Base-by-base conservation (phyloP, 83 land plant genomes). In the Thuja plicata region DNA sequence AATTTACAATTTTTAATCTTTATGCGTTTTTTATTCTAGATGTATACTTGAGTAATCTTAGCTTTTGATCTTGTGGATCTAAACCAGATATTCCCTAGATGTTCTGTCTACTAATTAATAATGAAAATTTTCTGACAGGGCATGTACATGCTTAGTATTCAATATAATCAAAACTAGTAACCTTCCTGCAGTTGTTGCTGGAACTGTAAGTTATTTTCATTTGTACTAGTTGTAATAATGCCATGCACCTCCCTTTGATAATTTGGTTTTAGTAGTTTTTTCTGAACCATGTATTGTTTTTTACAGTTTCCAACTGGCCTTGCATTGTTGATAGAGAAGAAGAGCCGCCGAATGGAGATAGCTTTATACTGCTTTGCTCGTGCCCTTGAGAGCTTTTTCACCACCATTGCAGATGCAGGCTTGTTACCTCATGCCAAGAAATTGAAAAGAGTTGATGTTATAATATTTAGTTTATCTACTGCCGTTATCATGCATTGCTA, bases 401-500 rank as follows among this genome's bases (percentile, higher is more conserved):
- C 93, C 46, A 95, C 98, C 88, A 84, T 97, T 88, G 85, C 91
- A 2, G 98, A 96, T 90, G 92, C 87, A 37, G 96, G 97, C 30
- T 91, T 90, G 21, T 62, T 93, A 66, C 93, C 93, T 70, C 96
- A 83, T 83, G 88, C 92, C 43, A 89, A 88, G 83, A 92, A 91
- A 13, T 87, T 97, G 12, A 94, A 94, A 87, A 91, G 99, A 71
- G 90, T 93, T 0, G 99, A 98, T 88, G 99, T 98, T 3, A 88
- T 93, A 24, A 71, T 98, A 74, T 98, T 98, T 88, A 98, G 99
- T 90, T 54, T 96, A 60, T 97, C 99, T 70, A 97, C 99, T 0
- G 95, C 99, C 73, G 92, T 98, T 84, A 98, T 98, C 88, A 98
- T 98, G 99, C 99, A 98, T 81, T 98, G 99, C 89, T 96, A 98